Conservation (phyloP, 1,139 yeast genomes). For the Yamadazyma trypodendri region DNA sequence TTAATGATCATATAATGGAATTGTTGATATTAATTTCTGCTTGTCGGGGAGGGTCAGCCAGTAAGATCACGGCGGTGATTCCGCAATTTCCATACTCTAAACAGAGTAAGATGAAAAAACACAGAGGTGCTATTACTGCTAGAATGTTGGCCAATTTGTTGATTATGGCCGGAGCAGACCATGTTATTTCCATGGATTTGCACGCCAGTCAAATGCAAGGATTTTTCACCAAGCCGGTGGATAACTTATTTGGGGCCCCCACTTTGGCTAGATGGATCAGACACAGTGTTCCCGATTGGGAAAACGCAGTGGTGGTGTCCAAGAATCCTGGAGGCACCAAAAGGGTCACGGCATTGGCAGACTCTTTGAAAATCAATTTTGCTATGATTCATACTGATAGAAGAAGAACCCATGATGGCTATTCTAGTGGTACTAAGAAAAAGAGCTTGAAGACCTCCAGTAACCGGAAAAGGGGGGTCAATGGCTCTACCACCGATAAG, state of each 20-base stretch:
- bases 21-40: conserved; percentile 88
- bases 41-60: conserved; percentile 96
- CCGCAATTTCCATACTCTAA: conserved; percentile 98
- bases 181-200: conserved; percentile 95
- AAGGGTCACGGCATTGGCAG: conserved; percentile 96
- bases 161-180: conserved; percentile 99
- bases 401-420: conserved; percentile 80
- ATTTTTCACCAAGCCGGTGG: conserved; percentile 94
- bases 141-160: conserved; percentile 94
- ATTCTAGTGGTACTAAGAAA: conserved; percentile 37
- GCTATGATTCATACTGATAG: conserved; percentile 99
- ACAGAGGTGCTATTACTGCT: conserved; percentile 98
- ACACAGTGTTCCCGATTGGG: conserved; percentile 81
- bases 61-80: conserved; percentile 93
- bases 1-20: conserved; percentile 97
- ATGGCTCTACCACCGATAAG: conserved; percentile 24
- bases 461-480: conserved; percentile 24
- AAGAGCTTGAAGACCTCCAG: conserved; percentile 28
- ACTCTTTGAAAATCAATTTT: conserved; percentile 88
- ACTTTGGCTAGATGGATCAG: conserved; percentile 95
- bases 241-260: conserved; percentile 94
- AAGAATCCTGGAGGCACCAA: conserved; percentile 99
- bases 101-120: conserved; percentile 97
- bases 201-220: conserved; percentile 99
- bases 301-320: conserved; percentile 81